Evolutionary conservation across 257 asterid genomes (phyloP), one percentile per base, ranked within the genome.

Genomic region (Nicotiana benthamiana): DNA sequence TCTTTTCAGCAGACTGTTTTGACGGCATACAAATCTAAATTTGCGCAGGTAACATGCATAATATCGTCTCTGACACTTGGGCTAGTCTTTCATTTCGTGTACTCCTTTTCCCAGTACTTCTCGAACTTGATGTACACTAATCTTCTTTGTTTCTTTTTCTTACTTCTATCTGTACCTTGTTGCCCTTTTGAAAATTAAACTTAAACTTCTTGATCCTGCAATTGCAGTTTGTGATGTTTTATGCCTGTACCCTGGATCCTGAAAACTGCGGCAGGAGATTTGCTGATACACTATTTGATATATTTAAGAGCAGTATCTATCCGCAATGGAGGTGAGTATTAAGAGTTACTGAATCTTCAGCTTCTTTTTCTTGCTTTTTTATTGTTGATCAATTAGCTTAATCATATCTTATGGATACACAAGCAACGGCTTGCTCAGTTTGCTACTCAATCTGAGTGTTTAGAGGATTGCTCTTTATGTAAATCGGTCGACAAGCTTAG

Each of bases 231-330:
- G 89, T 96, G 83, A 84, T 94, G 87, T 96, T 94, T 88, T 96
- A 96, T 85, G 94, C 94, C 81, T 92, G 99, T 89, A 94, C 99
- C 6, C 88, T 96, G 86, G 99, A 96, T 87, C 98, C 99, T 75
- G 94, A 90, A 52, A 79, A 77, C 67, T 93, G 99, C 34, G 99
- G 99, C 51, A 80, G 83, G 80, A 85, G 80, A 84, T 94, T 96
- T 85, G 89, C 87, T 43, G 74, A 67, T 56, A 64, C 79, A 46
- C 95, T 96, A 53, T 65, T 89, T 53, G 75, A 87, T 81, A 86
- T 84, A 59, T 96, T 91, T 86, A 84, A 85, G 89, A 84, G 83
- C 81, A 61, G 92, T 83, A 32, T 61, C 83, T 82, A 70, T 84
- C 90, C 91, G 68, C 91, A 83, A 79, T 83, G 90, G 92, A 96